Conservation (phyloP, 768 basidiomycete genomes). For the Lentinula sp. region DNA sequence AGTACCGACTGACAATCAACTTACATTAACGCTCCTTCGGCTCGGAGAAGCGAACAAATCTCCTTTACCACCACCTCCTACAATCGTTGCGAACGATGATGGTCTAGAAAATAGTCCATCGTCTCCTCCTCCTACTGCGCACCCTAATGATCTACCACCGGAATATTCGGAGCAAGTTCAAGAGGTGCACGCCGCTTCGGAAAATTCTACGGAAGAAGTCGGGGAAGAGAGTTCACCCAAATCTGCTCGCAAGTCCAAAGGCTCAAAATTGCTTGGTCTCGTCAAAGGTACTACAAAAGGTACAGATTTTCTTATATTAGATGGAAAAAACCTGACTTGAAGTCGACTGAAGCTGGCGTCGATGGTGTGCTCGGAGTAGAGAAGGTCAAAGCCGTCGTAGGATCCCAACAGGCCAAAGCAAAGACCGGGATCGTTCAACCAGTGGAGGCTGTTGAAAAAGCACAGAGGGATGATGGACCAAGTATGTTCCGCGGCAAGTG, state of each 20-base stretch:
- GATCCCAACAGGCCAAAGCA: neutral
- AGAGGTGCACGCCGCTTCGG: neutral
- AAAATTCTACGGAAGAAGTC: neutral
- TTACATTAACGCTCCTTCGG: conserved; percentile 33
- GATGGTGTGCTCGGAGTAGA: neutral
- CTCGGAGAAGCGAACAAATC: conserved; percentile 29
- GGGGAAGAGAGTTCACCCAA: neutral
- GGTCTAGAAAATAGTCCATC: neutral
- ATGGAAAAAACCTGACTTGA: neutral
- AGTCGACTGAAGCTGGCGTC: neutral
- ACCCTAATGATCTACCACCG: neutral
- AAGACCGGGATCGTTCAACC: neutral
- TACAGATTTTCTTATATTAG: neutral
- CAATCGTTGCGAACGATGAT: neutral
- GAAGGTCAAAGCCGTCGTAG: neutral
- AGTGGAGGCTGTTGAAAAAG: neutral
- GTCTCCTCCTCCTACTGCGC: neutral
- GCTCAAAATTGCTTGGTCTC: neutral
- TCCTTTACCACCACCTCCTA: conserved; percentile 33
- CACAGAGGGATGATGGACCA: neutral
- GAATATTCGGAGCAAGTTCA: neutral
- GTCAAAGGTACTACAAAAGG: conserved; percentile 1
- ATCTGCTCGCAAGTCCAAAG: neutral
- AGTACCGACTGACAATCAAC: conserved; percentile 38
- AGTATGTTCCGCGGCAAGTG: neutral